Base-by-base conservation (phyloP, 73 alveolate species). In the Paramecium sexaurelia region DNA sequence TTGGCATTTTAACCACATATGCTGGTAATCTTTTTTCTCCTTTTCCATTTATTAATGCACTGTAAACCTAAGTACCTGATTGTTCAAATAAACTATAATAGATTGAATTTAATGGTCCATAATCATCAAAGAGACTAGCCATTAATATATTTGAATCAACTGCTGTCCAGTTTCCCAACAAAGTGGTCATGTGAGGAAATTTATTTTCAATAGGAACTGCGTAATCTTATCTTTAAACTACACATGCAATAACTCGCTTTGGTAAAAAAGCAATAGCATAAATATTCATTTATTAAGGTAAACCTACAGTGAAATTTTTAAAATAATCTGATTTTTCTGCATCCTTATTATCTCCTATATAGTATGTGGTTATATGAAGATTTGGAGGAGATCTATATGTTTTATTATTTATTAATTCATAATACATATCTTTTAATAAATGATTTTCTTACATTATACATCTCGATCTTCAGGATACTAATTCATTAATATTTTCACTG, bases 201-300 rank as follows among this genome's bases (percentile, higher is more conserved):
- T 78, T 22, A 15, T 78, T 78, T 17, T 78, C 90, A 9, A 78
- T 78, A 8, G 90, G 90, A 5, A 78, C 90, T 45, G 68, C 19
- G 24, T 41, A 41, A 24, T 78, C 90, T 40, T 78, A 13, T 78
- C 90, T 78, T 24, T 6, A 19, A 37, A 78, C 55, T 3, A 78
- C 90, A 78, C 90, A 78, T 0, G 90, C 90, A 15, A 78, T 78
- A 2, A 78, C 90, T 78, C 73, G 39, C 19, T 43, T 78, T 29
- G 67, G 67, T n/a, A 73, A 73, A 9, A 78, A 24, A 0, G 90
- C 90, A 4, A 78, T 17, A 0, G 90, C 90, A 78, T 78, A 40
- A 4, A 78, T 78, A n/a, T 40, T 22, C 75, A 78, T 78, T 29
- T 20, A 11, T 45, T 78, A 78, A 9, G 90, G 55, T 4, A 78